These are phyloP conservation scores for Aspergillus biplanus DNA, from an alignment of 495 filamentous ascomycete genomes.

Conservation along the genomic window DNA sequence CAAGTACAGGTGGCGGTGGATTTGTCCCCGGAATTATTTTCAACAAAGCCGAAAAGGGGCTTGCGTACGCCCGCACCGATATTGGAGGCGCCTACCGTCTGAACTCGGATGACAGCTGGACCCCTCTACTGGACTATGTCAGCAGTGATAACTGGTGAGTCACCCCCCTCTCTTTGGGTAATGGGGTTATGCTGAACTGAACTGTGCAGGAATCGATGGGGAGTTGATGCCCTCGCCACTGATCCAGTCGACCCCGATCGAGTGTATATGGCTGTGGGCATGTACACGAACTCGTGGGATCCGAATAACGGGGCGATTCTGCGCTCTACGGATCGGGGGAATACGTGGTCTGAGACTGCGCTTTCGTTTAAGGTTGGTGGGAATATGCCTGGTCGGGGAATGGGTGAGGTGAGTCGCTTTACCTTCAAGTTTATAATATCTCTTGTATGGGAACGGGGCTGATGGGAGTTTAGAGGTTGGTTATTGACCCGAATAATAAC, in stretches of 20 bases:
- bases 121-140: constrained; percentile 18
- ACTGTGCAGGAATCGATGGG: constrained; percentile 21
- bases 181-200: not conserved
- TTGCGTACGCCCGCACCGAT: constrained; percentile 23
- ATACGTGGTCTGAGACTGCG: constrained; percentile 21
- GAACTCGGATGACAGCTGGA: constrained; percentile 24
- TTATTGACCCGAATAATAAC: constrained; percentile 21
- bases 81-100: constrained; percentile 25
- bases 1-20: constrained; percentile 19
- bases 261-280: constrained; percentile 21
- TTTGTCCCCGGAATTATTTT: constrained; percentile 22
- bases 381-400: constrained; percentile 25
- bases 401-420: constrained; percentile 18
- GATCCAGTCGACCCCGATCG: constrained; percentile 21
- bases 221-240: constrained; percentile 21
- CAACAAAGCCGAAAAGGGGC: constrained; percentile 19
- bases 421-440: not conserved
- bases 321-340: constrained; percentile 21
- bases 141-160: constrained; percentile 16
- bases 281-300: constrained; percentile 25
- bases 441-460: too few relatives aligned
- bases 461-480: constrained; percentile 15
- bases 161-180: not conserved
- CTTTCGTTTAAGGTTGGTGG: constrained; percentile 24
- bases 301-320: constrained; percentile 21